Conservation (phyloP, 2,329 filamentous ascomycete species). For the Polychaeton citri region DNA sequence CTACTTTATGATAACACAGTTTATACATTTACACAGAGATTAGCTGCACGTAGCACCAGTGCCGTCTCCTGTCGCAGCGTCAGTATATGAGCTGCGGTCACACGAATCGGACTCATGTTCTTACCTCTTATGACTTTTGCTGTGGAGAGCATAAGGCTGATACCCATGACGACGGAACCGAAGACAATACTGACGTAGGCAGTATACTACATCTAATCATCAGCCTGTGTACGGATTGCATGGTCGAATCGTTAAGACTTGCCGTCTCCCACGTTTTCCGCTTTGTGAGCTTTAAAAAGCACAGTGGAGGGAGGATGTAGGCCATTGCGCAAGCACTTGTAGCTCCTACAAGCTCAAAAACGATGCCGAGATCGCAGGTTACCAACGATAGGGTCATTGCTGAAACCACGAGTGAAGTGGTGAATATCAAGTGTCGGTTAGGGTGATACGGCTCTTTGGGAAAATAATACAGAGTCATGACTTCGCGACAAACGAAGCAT, state of each 20-base stretch:
- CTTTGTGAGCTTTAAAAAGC: slow-evolving; percentile 85
- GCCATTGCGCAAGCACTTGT: slow-evolving; percentile 89
- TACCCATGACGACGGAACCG: slow-evolving; percentile 66
- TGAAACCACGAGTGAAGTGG: slow-evolving; percentile 62
- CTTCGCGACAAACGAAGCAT: slow-evolving; percentile 93
- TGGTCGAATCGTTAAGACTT: background rate
- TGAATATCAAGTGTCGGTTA: slow-evolving; percentile 75
- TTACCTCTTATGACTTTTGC: slow-evolving; percentile 44
- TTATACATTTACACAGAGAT: background rate
- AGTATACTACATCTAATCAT: slow-evolving; percentile 42
- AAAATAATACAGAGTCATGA: slow-evolving; percentile 80
- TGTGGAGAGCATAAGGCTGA: slow-evolving; percentile 62
- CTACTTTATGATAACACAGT: too few relatives aligned
- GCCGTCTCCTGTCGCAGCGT: background rate
- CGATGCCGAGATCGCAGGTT: slow-evolving; percentile 84
- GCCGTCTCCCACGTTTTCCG: slow-evolving; percentile 35
- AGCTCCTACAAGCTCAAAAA: slow-evolving; percentile 92
- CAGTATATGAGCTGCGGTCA: too few relatives aligned
- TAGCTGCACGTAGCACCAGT: background rate
- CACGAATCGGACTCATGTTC: too few relatives aligned
- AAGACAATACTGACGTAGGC: slow-evolving; percentile 62
- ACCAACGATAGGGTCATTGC: slow-evolving; percentile 67
- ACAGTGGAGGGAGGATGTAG: slow-evolving; percentile 88
- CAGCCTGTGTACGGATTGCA: slow-evolving; percentile 29
- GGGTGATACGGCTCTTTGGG: slow-evolving; percentile 64